Percentiles rank a stretch among this genome's conserved stretches.
Evolutionary conservation across 2,329 filamentous ascomycete genomes (phyloP).

Genomic region (Pseudomassariella vexata): DNA sequence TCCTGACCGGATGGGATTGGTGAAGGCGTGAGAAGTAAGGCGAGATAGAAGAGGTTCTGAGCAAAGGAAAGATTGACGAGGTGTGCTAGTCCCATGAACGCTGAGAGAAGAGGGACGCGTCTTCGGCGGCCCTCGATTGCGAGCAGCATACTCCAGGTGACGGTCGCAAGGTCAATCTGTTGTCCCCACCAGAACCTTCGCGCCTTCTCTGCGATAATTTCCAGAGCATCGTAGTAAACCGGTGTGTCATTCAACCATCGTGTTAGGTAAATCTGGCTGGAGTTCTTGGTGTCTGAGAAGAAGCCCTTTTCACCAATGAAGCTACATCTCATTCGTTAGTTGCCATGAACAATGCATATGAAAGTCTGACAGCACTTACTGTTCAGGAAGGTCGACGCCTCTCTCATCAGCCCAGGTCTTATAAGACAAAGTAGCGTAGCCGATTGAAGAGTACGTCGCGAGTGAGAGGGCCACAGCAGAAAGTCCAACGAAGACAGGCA

Average conservation of each 20-base stretch:
- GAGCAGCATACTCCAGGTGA: slow-evolving; percentile 51
- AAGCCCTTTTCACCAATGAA: slow-evolving; percentile 19
- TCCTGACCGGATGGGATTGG: slow-evolving; percentile 28
- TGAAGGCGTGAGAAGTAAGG: slow-evolving; percentile 49
- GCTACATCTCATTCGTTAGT: no score
- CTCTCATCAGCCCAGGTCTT: slow-evolving; percentile 31
- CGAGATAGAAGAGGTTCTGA: slow-evolving; percentile 58
- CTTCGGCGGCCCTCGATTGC: slow-evolving; percentile 54
- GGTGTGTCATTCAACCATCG: slow-evolving; percentile 50
- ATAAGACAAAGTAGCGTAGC: slow-evolving; percentile 28
- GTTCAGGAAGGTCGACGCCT: slow-evolving; percentile 21
- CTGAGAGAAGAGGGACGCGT: slow-evolving; percentile 47
- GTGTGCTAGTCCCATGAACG: slow-evolving; percentile 54
- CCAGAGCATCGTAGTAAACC: slow-evolving; percentile 44
- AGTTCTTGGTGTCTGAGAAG: slow-evolving; percentile 20
- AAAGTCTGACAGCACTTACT: slow-evolving; percentile 15
- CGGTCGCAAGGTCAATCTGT: slow-evolving; percentile 49
- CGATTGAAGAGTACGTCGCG: slow-evolving; percentile 22
- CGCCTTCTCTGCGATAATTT: slow-evolving; percentile 47
- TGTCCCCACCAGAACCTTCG: slow-evolving; percentile 58
- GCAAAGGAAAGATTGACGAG: slow-evolving; percentile 55
- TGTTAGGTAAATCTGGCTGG: slow-evolving; percentile 30
- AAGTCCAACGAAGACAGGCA: slow-evolving; percentile 26
- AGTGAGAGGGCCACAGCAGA: slow-evolving; percentile 21
- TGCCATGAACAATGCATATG: background rate